Evolutionary conservation across 768 basidiomycete species (phyloP).

Genomic region (Dioszegia crocea): DNA sequence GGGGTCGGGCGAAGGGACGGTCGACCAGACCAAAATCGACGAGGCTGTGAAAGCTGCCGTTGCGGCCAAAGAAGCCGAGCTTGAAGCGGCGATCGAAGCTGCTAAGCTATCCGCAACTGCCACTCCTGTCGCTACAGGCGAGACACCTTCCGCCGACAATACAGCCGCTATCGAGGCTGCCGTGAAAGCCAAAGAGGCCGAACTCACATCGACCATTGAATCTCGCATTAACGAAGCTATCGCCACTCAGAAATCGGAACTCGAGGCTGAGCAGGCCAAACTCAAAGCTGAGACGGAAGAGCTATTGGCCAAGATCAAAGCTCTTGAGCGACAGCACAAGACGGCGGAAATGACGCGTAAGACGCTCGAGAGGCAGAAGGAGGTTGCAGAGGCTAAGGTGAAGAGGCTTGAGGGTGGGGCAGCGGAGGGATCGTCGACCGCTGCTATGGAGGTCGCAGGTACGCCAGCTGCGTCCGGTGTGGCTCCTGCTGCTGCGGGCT

Average conservation of each 20-base stretch:
- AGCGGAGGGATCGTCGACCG: conserved; percentile 1
- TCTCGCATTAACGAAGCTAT: conserved; percentile 20
- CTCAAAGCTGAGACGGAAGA: conserved; percentile 30
- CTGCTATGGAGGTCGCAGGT: conserved; percentile 1
- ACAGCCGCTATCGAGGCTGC: conserved; percentile 10
- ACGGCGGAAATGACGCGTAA: conserved; percentile 41
- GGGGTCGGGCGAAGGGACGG: not conserved
- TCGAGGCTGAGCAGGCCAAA: conserved; percentile 6
- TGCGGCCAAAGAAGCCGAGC: conserved; percentile 33
- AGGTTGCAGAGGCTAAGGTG: conserved; percentile 26
- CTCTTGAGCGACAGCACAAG: conserved; percentile 31
- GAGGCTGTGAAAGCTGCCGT: conserved; percentile 39
- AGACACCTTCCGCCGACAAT: not conserved
- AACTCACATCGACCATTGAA: conserved; percentile 21
- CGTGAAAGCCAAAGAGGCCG: conserved; percentile 20
- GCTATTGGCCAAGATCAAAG: conserved; percentile 30
- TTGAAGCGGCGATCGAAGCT: conserved; percentile 23
- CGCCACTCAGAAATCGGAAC: conserved; percentile 12
- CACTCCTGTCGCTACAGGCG: not conserved
- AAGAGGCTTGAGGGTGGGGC: conserved; percentile 29
- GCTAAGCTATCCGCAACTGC: not conserved
- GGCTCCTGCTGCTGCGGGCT: conserved; percentile 17
- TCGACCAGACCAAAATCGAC: conserved; percentile 25
- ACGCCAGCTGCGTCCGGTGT: conserved; percentile 1
- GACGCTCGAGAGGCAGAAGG: conserved; percentile 39